These are phyloP conservation scores for Ilyonectria sp. DNA, from an alignment of 2,329 filamentous ascomycete genomes.

Conservation along the genomic window DNA sequence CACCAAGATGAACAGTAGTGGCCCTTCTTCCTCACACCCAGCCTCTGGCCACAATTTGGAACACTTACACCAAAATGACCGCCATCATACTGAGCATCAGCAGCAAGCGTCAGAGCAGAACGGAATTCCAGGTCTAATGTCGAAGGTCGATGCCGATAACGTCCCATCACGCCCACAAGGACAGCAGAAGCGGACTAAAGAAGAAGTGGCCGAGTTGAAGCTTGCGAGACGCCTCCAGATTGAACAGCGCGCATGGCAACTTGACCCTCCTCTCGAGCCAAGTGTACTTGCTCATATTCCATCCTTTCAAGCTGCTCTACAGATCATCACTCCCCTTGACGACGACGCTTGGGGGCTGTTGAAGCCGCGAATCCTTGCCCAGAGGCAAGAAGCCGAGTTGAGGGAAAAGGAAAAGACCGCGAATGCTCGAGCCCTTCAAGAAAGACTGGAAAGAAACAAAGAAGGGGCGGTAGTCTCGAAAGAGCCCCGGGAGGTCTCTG, in stretches of 20 bases:
- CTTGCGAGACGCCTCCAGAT: conserved; percentile 78
- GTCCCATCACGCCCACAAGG: conserved; percentile 17
- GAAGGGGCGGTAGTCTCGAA: conserved; percentile 13
- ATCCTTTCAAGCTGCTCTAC: conserved; percentile 81
- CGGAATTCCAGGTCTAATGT: conserved; percentile 18
- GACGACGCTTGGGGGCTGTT: conserved; percentile 80
- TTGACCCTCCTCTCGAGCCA: conserved; percentile 76
- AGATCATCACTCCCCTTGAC: conserved; percentile 77
- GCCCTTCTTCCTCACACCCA: background rate
- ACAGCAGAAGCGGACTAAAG: conserved; percentile 68
- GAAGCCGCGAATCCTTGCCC: conserved; percentile 76
- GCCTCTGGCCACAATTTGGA: conserved; percentile 5
- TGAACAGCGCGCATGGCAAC: conserved; percentile 75
- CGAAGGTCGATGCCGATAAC: conserved; percentile 19
- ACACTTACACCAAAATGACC: conserved; percentile 11
- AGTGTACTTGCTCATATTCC: conserved; percentile 78
- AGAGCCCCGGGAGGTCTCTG: conserved; percentile 67
- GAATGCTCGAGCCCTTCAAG: conserved; percentile 54
- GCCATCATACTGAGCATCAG: conserved; percentile 16
- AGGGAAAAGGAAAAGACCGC: conserved; percentile 60
- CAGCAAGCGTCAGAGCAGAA: conserved; percentile 12
- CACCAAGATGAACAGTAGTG: conserved; percentile 1
- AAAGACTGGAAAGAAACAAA: conserved; percentile 39
- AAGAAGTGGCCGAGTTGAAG: conserved; percentile 76
- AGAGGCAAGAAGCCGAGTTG: conserved; percentile 76